phyloP scores from a whole-genome alignment of 495 filamentous ascomycete species.

The Halenospora varia region DNA sequence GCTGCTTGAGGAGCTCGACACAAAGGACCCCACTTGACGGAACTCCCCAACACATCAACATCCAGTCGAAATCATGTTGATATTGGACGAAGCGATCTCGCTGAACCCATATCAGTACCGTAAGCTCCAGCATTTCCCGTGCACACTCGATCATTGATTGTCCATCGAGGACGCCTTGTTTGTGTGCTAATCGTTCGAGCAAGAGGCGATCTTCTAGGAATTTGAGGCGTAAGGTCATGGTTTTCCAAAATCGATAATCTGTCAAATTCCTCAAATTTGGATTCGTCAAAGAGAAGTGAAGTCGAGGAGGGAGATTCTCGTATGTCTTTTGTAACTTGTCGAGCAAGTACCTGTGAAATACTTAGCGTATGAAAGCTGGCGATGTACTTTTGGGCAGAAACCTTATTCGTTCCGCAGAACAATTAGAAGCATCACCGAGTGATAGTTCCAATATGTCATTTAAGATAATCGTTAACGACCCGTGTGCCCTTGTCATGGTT shows the following conservation, averaged over 20 bases:
- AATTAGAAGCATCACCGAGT: conserved; percentile 15
- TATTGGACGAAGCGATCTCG: conserved; percentile 20
- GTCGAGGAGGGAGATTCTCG: conserved; percentile 7
- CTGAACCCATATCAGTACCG: conserved; percentile 24
- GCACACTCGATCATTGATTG: conserved; percentile 25
- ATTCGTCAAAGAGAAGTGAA: conserved; percentile 7
- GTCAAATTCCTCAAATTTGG: background rate
- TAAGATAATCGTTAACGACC: conserved; percentile 8
- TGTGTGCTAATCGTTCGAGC: conserved; percentile 18
- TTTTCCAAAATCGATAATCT: conserved; percentile 1
- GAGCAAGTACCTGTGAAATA: conserved; percentile 8
- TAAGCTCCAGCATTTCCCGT: conserved; percentile 25
- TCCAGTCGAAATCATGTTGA: conserved; percentile 24
- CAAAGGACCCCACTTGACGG: conserved; percentile 23
- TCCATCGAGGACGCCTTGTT: conserved; percentile 13
- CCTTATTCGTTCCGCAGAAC: conserved; percentile 16
- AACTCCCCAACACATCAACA: conserved; percentile 25
- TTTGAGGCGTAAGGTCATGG: conserved; percentile 11
- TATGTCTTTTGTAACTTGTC: conserved; percentile 8
- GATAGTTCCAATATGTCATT: conserved; percentile 23
- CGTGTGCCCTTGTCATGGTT: conserved; percentile 4
- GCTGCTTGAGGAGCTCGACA: conserved; percentile 24
- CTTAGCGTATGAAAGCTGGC: background rate
- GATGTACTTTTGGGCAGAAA: too few relatives aligned
- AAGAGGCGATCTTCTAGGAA: conserved; percentile 19